These are phyloP conservation scores for Clitocybe nebularis DNA, from an alignment of 1,284 basidiomycete species.

Conservation along the genomic window DNA sequence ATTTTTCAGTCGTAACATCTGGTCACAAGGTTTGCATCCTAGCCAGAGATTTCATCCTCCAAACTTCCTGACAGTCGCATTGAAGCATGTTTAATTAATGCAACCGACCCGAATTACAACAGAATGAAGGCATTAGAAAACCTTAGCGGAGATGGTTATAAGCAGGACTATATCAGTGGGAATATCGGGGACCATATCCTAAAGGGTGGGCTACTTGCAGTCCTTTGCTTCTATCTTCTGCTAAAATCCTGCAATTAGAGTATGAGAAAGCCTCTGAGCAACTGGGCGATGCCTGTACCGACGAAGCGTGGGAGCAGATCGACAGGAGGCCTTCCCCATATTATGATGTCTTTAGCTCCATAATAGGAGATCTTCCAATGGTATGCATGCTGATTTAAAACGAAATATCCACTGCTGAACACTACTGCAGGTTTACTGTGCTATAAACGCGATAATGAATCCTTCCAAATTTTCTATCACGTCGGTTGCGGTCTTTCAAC, in stretches of 20 bases:
- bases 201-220: constrained; percentile 25
- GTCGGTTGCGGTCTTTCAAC: constrained; percentile 29
- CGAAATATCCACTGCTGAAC: neutral
- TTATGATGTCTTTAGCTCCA: constrained; percentile 13
- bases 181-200: constrained; percentile 26
- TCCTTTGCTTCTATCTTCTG: no score
- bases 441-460: constrained; percentile 24
- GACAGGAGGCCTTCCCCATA: constrained; percentile 10
- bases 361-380: constrained; percentile 27
- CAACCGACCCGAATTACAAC: constrained; percentile 14
- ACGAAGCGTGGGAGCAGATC: constrained; percentile 19
- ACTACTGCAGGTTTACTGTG: constrained; percentile 30
- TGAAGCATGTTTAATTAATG: constrained; percentile 13
- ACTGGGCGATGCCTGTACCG: constrained; percentile 24
- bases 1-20: constrained; percentile 14
- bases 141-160: constrained; percentile 18
- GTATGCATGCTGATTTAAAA: constrained; percentile 13
- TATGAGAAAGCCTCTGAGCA: constrained; percentile 24
- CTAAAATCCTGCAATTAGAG: constrained; percentile 25
- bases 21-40: constrained; percentile 14
- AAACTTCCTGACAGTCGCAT: neutral
- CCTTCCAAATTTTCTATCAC: constrained; percentile 30
- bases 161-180: constrained; percentile 29
- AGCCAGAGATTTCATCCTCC: neutral
- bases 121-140: constrained; percentile 24